phyloP scores from a whole-genome alignment of 805 yeast genomes.

The Candida ascalaphidarum region DNA sequence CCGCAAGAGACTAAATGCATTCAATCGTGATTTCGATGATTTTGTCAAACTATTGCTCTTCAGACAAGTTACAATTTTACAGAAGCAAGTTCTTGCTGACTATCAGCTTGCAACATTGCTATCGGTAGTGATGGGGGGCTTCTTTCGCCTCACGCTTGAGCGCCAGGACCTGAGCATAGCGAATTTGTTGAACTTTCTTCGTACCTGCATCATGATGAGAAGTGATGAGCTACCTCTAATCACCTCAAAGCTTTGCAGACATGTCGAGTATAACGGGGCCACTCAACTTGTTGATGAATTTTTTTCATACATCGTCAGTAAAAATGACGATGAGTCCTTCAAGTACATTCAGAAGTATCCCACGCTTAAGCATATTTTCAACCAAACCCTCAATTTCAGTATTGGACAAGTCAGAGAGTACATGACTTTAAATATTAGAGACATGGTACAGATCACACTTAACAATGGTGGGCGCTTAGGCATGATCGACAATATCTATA shows the following conservation, averaged over 20 bases:
- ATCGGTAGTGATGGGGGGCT: constrained; percentile 21
- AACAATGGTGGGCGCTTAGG: constrained; percentile 28
- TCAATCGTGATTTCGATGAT: too few relatives aligned
- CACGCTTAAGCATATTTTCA: constrained; percentile 17
- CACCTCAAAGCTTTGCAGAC: constrained; percentile 6
- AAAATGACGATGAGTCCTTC: constrained; percentile 30
- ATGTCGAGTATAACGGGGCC: constrained; percentile 9
- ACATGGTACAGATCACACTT: constrained; percentile 25
- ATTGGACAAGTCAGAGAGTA: constrained; percentile 10
- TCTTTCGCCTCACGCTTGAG: constrained; percentile 9
- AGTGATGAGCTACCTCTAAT: constrained; percentile 15
- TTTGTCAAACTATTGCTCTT: constrained; percentile 20
- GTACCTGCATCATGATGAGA: constrained; percentile 25
- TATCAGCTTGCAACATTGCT: constrained; percentile 25
- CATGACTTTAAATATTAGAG: constrained; percentile 8
- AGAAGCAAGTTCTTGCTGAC: constrained; percentile 20
- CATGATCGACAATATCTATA: constrained; percentile 19
- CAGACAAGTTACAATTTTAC: constrained; percentile 23
- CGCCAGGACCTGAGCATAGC: constrained; percentile 13
- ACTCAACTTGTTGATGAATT: constrained; percentile 14
- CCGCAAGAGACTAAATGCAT: too few relatives aligned
- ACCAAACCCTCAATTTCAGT: constrained; percentile 14
- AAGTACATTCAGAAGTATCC: constrained; percentile 18
- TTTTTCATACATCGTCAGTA: constrained; percentile 18
- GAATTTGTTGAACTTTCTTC: constrained; percentile 23